Conservation (phyloP, 2,329 filamentous ascomycete genomes). For the Trichothecium sympodiale region DNA sequence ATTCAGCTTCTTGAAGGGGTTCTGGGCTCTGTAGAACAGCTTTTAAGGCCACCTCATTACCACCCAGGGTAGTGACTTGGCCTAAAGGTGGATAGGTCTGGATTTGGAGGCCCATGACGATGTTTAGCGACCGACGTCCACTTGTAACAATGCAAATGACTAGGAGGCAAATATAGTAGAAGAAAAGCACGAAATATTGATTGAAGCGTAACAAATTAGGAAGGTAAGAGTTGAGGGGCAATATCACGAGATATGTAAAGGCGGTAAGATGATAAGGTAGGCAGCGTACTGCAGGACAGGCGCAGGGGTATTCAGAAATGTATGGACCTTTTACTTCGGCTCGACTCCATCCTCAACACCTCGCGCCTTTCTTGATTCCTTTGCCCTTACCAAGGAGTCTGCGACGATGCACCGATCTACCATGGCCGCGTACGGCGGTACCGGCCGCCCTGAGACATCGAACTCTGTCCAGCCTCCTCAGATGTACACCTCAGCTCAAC, state of each 20-base stretch:
- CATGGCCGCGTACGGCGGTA: constrained; percentile 64
- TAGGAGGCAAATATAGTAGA: background rate
- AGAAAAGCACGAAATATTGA: too few species aligned
- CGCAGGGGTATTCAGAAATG: too few species aligned
- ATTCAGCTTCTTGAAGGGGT: constrained; percentile 42
- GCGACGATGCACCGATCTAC: constrained; percentile 55
- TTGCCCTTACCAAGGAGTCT: constrained; percentile 82
- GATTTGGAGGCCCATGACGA: constrained; percentile 25
- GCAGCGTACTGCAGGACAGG: too few species aligned
- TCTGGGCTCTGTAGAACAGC: constrained; percentile 57
- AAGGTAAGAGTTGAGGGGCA: too few species aligned
- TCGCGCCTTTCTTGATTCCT: constrained; percentile 88
- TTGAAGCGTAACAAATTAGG: too few species aligned
- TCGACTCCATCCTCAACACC: constrained; percentile 79
- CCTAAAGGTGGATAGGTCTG: constrained; percentile 60
- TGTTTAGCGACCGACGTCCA: background rate
- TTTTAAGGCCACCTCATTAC: constrained; percentile 44
- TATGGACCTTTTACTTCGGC: constrained; percentile 99
- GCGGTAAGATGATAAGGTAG: too few species aligned
- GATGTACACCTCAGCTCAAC: constrained; percentile 94
- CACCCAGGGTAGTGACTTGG: constrained; percentile 54
- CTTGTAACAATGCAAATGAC: background rate
- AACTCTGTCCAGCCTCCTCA: constrained; percentile 71
- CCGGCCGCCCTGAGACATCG: constrained; percentile 71
- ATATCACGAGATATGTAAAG: too few species aligned